Conservation (phyloP, 2,329 filamentous ascomycete species). For the Fusarium globosum region DNA sequence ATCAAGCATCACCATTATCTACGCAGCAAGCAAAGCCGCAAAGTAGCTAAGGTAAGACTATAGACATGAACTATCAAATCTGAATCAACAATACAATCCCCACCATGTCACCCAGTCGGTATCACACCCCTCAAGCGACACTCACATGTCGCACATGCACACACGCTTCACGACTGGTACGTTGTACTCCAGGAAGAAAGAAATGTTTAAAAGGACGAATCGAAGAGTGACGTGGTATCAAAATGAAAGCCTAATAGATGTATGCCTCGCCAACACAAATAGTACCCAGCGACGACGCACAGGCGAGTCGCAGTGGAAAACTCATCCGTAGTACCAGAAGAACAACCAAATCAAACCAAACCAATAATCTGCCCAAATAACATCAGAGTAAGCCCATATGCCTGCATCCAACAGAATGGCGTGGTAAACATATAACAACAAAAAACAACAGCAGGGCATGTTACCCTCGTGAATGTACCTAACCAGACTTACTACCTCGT, state of each 20-base stretch:
- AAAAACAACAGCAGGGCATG: conserved; percentile 31
- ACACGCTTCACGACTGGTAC: conserved; percentile 6
- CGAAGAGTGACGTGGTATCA: conserved; percentile 46
- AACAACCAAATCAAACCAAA: conserved; percentile 14
- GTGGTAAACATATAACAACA: conserved; percentile 24
- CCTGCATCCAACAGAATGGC: conserved; percentile 34
- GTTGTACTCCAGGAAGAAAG: conserved; percentile 1
- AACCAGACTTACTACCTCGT: conserved; percentile 9
- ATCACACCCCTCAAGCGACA: background rate
- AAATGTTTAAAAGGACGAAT: conserved; percentile 36
- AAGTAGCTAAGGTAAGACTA: background rate
- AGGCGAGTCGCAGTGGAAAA: conserved; percentile 35
- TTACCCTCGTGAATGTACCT: conserved; percentile 31
- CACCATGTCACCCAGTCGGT: background rate
- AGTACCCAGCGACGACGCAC: conserved; percentile 36
- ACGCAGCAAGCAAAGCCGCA: conserved; percentile 21
- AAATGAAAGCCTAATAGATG: conserved; percentile 45
- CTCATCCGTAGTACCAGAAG: conserved; percentile 22
- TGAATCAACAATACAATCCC: background rate
- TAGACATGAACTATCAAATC: conserved; percentile 1
- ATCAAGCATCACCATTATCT: conserved; percentile 22
- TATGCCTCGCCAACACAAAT: conserved; percentile 42
- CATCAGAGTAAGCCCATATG: conserved; percentile 19
- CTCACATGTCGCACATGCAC: background rate
- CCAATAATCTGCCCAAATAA: conserved; percentile 36